Base-by-base conservation (phyloP, 345 rosid genomes). In the rapeseed (Brassica napus) region DNA sequence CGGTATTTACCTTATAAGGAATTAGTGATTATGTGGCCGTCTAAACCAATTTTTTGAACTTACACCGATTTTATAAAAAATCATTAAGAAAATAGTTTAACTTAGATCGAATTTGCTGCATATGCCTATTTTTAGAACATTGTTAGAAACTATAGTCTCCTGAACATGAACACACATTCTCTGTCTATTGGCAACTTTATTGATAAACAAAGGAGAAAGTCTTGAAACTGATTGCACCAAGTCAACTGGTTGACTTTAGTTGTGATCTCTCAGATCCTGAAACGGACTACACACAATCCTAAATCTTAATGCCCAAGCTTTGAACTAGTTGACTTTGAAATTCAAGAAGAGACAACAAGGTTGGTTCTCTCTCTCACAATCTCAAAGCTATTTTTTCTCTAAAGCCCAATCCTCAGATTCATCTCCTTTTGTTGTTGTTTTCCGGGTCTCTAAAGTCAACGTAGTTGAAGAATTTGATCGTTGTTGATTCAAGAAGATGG, bases 401-500 rank as follows among this genome's bases (percentile, higher is more conserved):
- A 18, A 0, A 0, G 47, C 47, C 47, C 47, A 39, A 69, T 31
- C 31, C 10, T 37, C 68, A 59, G 68, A 59, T 37, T 39, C 42
- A 12, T 35, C 15, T 24, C 4, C 12, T 39, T 14, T 44, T 11
- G 15, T 14, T 6, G 1, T 49, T 52, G 54, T 8, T 32, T 49
- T 49, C 39, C 30, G 34, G 16, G 47, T 57, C 47, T 14, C 37
- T 18, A 42, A 47, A 68, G 68, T 30, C 37, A 61, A 61, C 10
- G 28, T 12, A 4, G 4, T 26, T 61, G 66, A 18, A 62, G 8
- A 8, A 4, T 5, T 31, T 42, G 24, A 0, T 60, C 31, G 2
- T 57, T 57, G 55, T 31, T 18, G 16, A 52, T 15, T 28, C 67
- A 32, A 65, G 35, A 79, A 65, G 35, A 79, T 79, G 79, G 79